Conservation (phyloP, 2,329 filamentous ascomycete species). For the Fusarium sp. region DNA sequence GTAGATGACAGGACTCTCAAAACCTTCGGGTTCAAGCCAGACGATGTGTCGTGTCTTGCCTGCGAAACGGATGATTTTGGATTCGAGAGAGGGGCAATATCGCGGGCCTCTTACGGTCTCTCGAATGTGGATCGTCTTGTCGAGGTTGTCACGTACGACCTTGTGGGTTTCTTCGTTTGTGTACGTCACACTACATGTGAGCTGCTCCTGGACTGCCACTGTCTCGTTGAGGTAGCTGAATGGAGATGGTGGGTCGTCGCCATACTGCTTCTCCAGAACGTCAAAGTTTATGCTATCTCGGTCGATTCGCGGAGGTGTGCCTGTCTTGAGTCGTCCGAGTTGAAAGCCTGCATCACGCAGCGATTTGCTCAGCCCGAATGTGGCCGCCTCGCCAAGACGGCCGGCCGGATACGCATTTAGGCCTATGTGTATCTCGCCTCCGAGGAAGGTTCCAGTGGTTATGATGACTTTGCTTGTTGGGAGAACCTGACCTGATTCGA, state of each 20-base stretch:
- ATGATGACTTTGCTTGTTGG: slow-evolving; percentile 87
- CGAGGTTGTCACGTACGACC: slow-evolving; percentile 88
- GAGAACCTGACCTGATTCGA: slow-evolving; percentile 90
- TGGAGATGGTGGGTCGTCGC: slow-evolving; percentile 87
- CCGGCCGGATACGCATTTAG: slow-evolving; percentile 87
- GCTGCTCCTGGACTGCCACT: slow-evolving; percentile 84
- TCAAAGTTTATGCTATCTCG: slow-evolving; percentile 85
- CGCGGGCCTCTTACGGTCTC: slow-evolving; percentile 94
- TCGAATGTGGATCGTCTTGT: slow-evolving; percentile 95
- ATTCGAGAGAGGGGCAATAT: slow-evolving; percentile 95
- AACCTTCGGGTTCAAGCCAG: slow-evolving; percentile 97
- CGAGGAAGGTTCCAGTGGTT: slow-evolving; percentile 94
- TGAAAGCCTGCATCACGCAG: slow-evolving; percentile 89
- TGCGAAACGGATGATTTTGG: slow-evolving; percentile 90
- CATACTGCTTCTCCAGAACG: slow-evolving; percentile 77
- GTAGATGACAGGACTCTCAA: slow-evolving; percentile 90
- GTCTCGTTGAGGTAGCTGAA: slow-evolving; percentile 90
- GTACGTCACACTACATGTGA: slow-evolving; percentile 88
- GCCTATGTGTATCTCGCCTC: slow-evolving; percentile 96
- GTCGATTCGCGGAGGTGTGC: slow-evolving; percentile 90
- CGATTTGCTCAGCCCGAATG: slow-evolving; percentile 92
- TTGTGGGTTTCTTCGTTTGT: slow-evolving; percentile 88
- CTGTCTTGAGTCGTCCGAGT: slow-evolving; percentile 92
- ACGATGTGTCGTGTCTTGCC: slow-evolving; percentile 87
- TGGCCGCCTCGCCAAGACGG: slow-evolving; percentile 93